Percentiles rank a stretch among this genome's conserved stretches.
Evolutionary conservation across 768 basidiomycete genomes (phyloP).

Genomic region (Clavulina sp.): DNA sequence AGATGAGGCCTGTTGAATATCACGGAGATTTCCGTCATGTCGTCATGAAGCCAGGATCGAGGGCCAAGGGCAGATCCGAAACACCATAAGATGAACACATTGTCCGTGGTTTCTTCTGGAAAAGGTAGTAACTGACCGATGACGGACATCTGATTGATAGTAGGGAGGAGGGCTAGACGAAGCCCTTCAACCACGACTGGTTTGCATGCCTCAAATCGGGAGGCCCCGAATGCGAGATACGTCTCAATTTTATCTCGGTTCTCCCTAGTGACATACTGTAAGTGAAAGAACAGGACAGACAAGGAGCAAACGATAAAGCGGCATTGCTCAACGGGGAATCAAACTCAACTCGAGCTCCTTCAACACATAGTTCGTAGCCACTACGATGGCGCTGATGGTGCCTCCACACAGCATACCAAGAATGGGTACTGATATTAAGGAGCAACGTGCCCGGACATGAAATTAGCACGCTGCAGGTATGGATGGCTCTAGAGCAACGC

Average conservation of each 20-base stretch:
- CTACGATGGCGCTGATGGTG: constrained; percentile 58
- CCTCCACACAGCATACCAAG: constrained; percentile 76
- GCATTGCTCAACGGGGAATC: too few species aligned
- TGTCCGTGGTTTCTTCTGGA: constrained; percentile 3
- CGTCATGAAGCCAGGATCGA: too few species aligned
- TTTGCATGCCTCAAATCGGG: constrained; percentile 64
- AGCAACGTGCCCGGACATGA: not conserved
- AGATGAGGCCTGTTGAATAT: constrained; percentile 22
- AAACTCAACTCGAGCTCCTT: constrained; percentile 51
- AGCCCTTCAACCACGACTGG: constrained; percentile 66
- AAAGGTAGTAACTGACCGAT: constrained; percentile 20
- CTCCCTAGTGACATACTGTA: constrained; percentile 29
- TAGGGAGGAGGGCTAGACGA: constrained; percentile 61
- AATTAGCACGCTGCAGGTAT: not conserved
- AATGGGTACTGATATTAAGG: constrained; percentile 40
- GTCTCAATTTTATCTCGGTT: constrained; percentile 75
- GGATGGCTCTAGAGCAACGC: constrained; percentile 14
- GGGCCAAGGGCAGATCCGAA: too few species aligned
- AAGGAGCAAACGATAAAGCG: too few species aligned
- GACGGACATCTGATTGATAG: constrained; percentile 67
- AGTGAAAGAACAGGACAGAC: too few species aligned
- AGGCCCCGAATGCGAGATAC: constrained; percentile 72
- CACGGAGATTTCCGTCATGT: too few species aligned
- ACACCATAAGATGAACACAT: too few species aligned
- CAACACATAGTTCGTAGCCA: constrained; percentile 50